Conservation (phyloP, 306 rosid species). For the Lithocarpus polystachyus region DNA sequence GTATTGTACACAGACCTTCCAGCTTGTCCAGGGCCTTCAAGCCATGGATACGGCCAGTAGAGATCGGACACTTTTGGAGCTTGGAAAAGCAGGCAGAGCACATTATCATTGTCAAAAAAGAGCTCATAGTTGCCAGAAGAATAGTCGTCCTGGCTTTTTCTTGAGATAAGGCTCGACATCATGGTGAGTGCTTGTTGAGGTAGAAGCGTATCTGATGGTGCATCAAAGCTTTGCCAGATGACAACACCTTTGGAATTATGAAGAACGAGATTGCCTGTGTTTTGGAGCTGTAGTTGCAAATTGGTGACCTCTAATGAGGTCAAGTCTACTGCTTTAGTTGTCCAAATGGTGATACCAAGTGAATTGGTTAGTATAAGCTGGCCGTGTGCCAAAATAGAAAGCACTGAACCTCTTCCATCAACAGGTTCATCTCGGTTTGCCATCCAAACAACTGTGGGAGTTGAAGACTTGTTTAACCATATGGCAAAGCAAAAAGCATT, state of each 20-base stretch:
- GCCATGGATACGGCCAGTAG: slow-evolving; percentile 34
- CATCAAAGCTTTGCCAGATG: slow-evolving; percentile 53
- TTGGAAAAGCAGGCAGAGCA: slow-evolving; percentile 25
- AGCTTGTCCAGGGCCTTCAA: neutral
- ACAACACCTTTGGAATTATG: neutral
- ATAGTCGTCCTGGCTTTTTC: slow-evolving; percentile 20
- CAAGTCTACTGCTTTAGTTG: slow-evolving; percentile 1
- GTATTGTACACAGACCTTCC: slow-evolving; percentile 34
- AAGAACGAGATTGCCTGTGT: slow-evolving; percentile 48
- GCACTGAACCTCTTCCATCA: slow-evolving; percentile 40
- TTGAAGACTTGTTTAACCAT: slow-evolving; percentile 33
- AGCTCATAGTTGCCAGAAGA: slow-evolving; percentile 41
- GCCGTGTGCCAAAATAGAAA: slow-evolving; percentile 36
- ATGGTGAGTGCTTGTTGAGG: slow-evolving; percentile 34
- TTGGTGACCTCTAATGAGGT: neutral
- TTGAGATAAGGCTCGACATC: slow-evolving; percentile 17
- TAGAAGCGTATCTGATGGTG: slow-evolving; percentile 53
- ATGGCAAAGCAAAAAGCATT: slow-evolving; percentile 57
- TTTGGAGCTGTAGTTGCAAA: slow-evolving; percentile 16
- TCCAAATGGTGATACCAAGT: slow-evolving; percentile 32
- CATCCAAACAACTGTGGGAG: slow-evolving; percentile 51
- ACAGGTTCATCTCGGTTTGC: slow-evolving; percentile 55
- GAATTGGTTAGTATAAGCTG: slow-evolving; percentile 44
- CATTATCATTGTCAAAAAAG: slow-evolving; percentile 41
- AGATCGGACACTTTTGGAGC: slow-evolving; percentile 18